Conservation (phyloP, 2,329 filamentous ascomycete genomes). For the Calycina herbarum region DNA sequence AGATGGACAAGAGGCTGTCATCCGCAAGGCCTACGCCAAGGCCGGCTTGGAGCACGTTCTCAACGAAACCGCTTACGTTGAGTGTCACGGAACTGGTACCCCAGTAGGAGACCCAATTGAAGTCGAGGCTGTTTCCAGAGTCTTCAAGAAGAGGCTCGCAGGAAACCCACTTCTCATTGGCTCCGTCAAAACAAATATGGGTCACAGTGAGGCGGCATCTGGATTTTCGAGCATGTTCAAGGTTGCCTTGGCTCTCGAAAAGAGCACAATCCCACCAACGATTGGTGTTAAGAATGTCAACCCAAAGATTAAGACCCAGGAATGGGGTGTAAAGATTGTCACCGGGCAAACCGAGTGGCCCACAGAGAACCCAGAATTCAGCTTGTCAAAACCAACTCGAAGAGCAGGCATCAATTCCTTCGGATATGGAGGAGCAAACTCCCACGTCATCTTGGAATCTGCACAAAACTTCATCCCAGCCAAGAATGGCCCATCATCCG, state of each 20-base stretch:
- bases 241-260: constrained; percentile 29
- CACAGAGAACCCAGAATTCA: neutral
- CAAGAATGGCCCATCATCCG: neutral
- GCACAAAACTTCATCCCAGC: constrained; percentile 8
- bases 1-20: constrained; percentile 40
- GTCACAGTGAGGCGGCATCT: constrained; percentile 29
- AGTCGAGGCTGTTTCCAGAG: constrained; percentile 16
- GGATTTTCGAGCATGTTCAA: constrained; percentile 35
- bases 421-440: constrained; percentile 50
- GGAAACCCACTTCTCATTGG: constrained; percentile 17
- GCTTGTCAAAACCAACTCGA: constrained; percentile 6
- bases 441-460: constrained; percentile 41
- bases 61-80: constrained; percentile 18
- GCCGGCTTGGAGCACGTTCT: constrained; percentile 13
- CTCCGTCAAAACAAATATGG: constrained; percentile 34
- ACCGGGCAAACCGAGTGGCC: constrained; percentile 16
- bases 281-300: constrained; percentile 32
- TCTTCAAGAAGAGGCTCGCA: constrained; percentile 1
- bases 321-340: constrained; percentile 37
- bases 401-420: constrained; percentile 34
- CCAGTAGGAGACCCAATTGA: constrained; percentile 24
- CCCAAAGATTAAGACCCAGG: constrained; percentile 30
- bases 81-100: constrained; percentile 25
- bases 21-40: constrained; percentile 21
- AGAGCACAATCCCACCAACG: constrained; percentile 29